Base-by-base conservation (phyloP, 805 yeast species). In the Candida cerambycidarum region DNA sequence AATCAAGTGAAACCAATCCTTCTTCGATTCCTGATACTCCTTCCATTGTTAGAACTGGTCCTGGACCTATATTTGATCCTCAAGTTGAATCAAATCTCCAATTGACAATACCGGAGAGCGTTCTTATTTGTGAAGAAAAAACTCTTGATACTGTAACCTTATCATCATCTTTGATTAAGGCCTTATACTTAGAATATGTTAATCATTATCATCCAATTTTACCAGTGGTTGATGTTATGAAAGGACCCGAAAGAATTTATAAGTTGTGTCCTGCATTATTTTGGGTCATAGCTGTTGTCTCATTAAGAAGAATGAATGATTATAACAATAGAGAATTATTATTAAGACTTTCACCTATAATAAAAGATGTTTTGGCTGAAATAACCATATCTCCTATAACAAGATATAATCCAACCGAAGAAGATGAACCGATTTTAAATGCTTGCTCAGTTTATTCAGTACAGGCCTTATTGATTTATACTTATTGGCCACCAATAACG, bases 401-500 rank as follows among this genome's bases (percentile, higher is more conserved):
- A 4, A 70, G 96, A 48, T 87, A 85, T 56, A 79, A 82, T 17
- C 93, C 95, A 2, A 74, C 83, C 2, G 93, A 83, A 51, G 79
- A 76, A 39, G 90, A 84, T 51, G 90, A 84, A 52, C 95, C 96
- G 1, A 77, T 86, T 10, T 70, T 88, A 56, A 90, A 90, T 54
- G 92, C 89, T 2, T 87, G 96, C 4, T 84, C 95, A 16, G 97
- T 92, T 0, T 92, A 84, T 58, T 85, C 96, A 0, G 97, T 92
- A 0, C 99, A 92, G 61, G 97, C 97, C 0, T 84, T 92, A 49
- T 65, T 92, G 19, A 67, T 92, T 1, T 89, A 86, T 62, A 84
- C 97, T 0, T 80, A 84, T 59, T 92, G 98, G 99, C 98, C 98
- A 0, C 97, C 97, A 3, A 75, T 90, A 29, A 88, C 97, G 0